Evolutionary conservation across 1,284 basidiomycete species (phyloP), one percentile per base, ranked within the genome.

Genomic region (Microbotryomycetes sp.): DNA sequence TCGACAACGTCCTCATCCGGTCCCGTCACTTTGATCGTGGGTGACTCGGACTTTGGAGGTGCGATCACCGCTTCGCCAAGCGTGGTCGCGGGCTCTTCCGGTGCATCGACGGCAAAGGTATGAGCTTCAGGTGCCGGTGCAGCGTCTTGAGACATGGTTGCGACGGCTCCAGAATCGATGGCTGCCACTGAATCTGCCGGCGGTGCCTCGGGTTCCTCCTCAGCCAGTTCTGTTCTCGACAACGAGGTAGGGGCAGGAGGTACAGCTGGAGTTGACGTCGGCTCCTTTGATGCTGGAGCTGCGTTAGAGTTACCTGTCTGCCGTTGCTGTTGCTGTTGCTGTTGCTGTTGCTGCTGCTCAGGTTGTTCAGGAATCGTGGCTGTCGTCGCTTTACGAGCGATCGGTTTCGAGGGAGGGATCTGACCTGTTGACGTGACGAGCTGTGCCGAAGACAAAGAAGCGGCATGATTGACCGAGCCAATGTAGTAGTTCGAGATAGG

Each of bases 401-500:
- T n/a, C 19, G 31, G 23, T 56, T 45, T 15, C 60, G 7, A 1
- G 54, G 22, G 2, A 32, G 49, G 46, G 23, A 56, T 42, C 26
- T 28, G 31, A 14, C 60, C 60, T 25, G 32, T 53, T 50, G 55
- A 49, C 19, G 19, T 53, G 32, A 69, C 63, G 56, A 69, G 68
- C 28, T 67, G 56, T 4, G 68, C 68, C 14, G 65, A 67, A 3
- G 68, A 69, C 55, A 69, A 52, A 5, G 65, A 67, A 22, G 68
- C 68, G 54, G 68, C 68, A 56, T 63, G 68, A 62, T 69, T 69
- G 30, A 60, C 62, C 3, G 55, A 55, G 29, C 65, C 65, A 59
- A 69, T 56, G 54, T 65, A 59, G 62, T 67, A 69, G 15, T 66
- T 53, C 16, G 70, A 62, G 58, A 74, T 74, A 7, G 73, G 73